These are phyloP conservation scores for Ceratocystis colombiana DNA, from an alignment of 2,329 filamentous ascomycete species.

Conservation along the genomic window DNA sequence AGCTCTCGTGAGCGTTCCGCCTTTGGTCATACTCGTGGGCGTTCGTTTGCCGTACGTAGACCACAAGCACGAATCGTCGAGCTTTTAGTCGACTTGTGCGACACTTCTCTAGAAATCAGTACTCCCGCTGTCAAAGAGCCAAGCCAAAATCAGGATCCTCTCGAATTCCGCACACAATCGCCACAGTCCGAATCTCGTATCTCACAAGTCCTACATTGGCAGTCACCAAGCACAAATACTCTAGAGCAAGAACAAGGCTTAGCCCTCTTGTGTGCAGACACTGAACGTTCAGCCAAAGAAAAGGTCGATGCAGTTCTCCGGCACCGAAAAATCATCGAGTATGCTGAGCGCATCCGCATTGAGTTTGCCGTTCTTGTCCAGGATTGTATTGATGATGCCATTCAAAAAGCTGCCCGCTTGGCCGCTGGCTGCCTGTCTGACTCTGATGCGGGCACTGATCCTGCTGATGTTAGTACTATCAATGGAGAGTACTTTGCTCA, in stretches of 20 bases:
- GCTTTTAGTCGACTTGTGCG: slow-evolving; percentile 84
- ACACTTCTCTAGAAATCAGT: slow-evolving; percentile 90
- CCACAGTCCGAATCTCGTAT: slow-evolving; percentile 93
- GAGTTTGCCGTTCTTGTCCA: slow-evolving; percentile 90
- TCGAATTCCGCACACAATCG: slow-evolving; percentile 83
- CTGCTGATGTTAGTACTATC: slow-evolving; percentile 30
- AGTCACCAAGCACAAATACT: slow-evolving; percentile 82
- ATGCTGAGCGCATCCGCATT: slow-evolving; percentile 86
- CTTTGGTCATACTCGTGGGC: slow-evolving; percentile 66
- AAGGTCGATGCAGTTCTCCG: slow-evolving; percentile 92
- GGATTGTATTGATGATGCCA: slow-evolving; percentile 86
- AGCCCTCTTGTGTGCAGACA: slow-evolving; percentile 78
- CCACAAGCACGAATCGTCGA: slow-evolving; percentile 91
- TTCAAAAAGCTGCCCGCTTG: slow-evolving; percentile 80
- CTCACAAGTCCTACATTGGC: slow-evolving; percentile 90
- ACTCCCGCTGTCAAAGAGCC: slow-evolving; percentile 86
- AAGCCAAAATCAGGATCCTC: slow-evolving; percentile 40
- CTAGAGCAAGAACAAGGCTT: slow-evolving; percentile 89
- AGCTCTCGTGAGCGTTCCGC: slow-evolving; percentile 65
- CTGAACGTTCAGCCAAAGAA: slow-evolving; percentile 67
- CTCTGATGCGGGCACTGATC: slow-evolving; percentile 47
- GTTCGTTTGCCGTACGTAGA: slow-evolving; percentile 83
- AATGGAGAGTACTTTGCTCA: slow-evolving; percentile 47
- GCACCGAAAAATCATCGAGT: slow-evolving; percentile 87
- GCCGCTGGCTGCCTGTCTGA: slow-evolving; percentile 77